Percentiles rank a stretch among this genome's conserved stretches.
Conservation (phyloP, 129 eudicot species). For the Scalesia atractyloides region DNA sequence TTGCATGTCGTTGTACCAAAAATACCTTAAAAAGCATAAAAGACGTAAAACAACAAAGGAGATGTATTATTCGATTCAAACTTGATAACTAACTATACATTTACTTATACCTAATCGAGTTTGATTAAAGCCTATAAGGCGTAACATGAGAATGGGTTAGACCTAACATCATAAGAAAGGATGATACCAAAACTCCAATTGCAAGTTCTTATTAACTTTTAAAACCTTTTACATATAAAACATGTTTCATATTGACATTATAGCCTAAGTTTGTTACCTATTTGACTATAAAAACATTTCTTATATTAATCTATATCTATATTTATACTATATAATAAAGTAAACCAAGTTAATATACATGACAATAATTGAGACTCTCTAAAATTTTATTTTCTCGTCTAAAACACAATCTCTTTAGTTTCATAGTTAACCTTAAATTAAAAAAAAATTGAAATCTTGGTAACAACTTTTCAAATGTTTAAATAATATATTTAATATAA, state of each 20-base stretch:
- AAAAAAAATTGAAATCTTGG: too few relatives aligned
- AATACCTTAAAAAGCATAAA: conserved; percentile 1
- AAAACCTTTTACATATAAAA: background rate
- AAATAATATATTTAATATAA: too few relatives aligned
- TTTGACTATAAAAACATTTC: background rate
- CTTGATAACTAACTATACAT: background rate
- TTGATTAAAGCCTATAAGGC: background rate
- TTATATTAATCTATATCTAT: too few relatives aligned
- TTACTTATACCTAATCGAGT: conserved; percentile 5
- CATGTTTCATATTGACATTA: background rate
- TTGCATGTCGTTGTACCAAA: conserved; percentile 23
- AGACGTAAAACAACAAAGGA: background rate
- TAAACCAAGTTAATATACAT: too few relatives aligned
- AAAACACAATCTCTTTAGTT: too few relatives aligned
- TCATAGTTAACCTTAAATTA: too few relatives aligned
- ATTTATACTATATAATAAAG: too few relatives aligned
- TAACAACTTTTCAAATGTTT: too few relatives aligned
- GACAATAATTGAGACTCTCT: too few relatives aligned
- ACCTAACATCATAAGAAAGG: conserved; percentile 1
- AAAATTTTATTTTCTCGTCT: too few relatives aligned
- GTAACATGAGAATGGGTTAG: conserved; percentile 18
- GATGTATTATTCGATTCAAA: background rate
- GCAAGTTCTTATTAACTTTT: background rate
- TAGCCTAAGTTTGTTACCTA: background rate
- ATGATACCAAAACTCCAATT: conserved; percentile 5